Percentiles rank a stretch among this genome's conserved stretches.
phyloP scores from a whole-genome alignment of 192 early-diverging fungal genomes.

The Coemansia sp. region DNA sequence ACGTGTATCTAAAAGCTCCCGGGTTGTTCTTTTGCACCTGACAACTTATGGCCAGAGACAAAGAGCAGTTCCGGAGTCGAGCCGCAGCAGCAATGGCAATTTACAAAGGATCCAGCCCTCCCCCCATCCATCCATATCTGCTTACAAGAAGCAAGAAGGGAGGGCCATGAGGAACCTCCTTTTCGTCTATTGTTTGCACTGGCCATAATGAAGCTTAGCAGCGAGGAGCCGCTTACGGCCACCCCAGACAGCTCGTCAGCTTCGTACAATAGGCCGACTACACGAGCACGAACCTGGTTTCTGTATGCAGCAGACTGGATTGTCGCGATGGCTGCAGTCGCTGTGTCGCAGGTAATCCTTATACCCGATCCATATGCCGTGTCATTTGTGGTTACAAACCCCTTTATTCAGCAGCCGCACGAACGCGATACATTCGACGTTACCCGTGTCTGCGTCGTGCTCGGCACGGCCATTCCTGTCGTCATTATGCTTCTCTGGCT shows the following conservation, averaged over 20 bases:
- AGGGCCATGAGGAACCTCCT: no score
- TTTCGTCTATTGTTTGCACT: background rate
- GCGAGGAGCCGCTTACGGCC: conserved; percentile 3
- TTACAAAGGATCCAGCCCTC: no score
- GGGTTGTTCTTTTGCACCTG: no score
- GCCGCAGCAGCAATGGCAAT: no score
- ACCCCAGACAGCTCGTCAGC: background rate
- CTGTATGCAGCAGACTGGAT: conserved; percentile 42
- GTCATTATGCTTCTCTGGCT: conserved; percentile 41
- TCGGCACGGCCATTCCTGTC: conserved; percentile 26
- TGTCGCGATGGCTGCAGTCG: conserved; percentile 8
- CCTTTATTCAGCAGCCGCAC: conserved; percentile 32
- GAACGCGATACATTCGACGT: conserved; percentile 16
- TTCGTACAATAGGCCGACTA: background rate
- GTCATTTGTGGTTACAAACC: conserved; percentile 25
- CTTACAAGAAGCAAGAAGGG: no score
- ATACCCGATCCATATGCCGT: conserved; percentile 18
- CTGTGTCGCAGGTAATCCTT: conserved; percentile 27
- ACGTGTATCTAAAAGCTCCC: no score
- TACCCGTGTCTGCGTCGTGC: conserved; percentile 25
- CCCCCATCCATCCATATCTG: no score
- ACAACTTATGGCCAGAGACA: no score
- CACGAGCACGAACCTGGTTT: conserved; percentile 9
- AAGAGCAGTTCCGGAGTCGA: no score
- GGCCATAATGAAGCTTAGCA: background rate